Conservation (phyloP, 2,329 filamentous ascomycete species). For the Trichophyton mentagrophytes region DNA sequence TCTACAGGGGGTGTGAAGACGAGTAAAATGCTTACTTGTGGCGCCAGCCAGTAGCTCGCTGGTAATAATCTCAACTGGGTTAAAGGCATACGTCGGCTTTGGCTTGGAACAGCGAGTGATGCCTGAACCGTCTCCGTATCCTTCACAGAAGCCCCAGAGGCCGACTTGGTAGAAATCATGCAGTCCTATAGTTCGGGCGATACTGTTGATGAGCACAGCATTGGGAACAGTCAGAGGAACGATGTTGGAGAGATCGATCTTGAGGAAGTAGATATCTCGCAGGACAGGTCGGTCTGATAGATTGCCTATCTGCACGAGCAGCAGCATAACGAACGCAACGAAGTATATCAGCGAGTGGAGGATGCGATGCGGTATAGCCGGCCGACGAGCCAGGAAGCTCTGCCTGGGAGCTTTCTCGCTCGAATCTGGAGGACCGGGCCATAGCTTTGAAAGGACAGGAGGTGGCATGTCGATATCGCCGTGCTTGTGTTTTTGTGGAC, state of each 20-base stretch:
- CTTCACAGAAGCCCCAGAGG: constrained; percentile 85
- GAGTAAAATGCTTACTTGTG: constrained; percentile 42
- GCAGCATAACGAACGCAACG: constrained; percentile 61
- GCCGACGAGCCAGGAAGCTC: not conserved
- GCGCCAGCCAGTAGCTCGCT: constrained; percentile 70
- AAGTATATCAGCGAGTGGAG: constrained; percentile 55
- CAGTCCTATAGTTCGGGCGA: constrained; percentile 71
- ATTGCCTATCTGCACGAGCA: constrained; percentile 70
- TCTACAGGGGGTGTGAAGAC: constrained; percentile 2
- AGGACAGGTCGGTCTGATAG: constrained; percentile 50
- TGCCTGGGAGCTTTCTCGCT: not conserved
- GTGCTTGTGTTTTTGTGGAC: not conserved
- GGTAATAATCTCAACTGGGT: constrained; percentile 70
- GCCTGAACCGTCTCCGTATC: constrained; percentile 53
- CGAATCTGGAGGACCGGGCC: not conserved
- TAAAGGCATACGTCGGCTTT: constrained; percentile 70
- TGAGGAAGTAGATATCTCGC: constrained; percentile 67
- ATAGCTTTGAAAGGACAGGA: not conserved
- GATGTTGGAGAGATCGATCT: constrained; percentile 69
- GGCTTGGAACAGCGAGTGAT: constrained; percentile 65
- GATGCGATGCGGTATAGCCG: constrained; percentile 20
- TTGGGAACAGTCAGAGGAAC: constrained; percentile 61
- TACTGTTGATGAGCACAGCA: constrained; percentile 66
- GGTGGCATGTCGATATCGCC: not conserved
- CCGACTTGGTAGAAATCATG: constrained; percentile 93